These are phyloP conservation scores for Populus simonii DNA, from an alignment of 345 rosid species.

Conservation along the genomic window DNA sequence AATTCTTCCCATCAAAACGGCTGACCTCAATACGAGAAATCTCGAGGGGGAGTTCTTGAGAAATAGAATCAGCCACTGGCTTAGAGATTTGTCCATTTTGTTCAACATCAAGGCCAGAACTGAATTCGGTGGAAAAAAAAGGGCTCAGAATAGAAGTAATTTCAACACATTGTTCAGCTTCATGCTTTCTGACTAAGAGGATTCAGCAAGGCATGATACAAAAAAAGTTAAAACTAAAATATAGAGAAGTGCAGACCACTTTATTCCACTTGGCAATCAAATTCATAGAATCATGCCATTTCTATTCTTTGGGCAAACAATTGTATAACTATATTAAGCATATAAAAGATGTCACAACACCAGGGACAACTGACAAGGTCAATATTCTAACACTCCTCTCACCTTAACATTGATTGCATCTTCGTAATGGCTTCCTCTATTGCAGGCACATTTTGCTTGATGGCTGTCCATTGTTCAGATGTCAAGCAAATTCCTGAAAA, in stretches of 20 bases:
- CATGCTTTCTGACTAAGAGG: not conserved
- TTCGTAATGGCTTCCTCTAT: constrained; percentile 55
- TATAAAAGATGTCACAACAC: constrained; percentile 1
- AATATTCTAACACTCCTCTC: constrained; percentile 17
- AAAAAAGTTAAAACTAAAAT: not conserved
- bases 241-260: not conserved
- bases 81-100: constrained; percentile 17
- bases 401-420: constrained; percentile 56
- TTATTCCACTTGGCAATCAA: not conserved
- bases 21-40: constrained; percentile 36
- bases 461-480: constrained; percentile 50
- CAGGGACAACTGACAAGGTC: not conserved
- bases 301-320: not conserved
- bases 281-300: not conserved
- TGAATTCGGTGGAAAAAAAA: not conserved
- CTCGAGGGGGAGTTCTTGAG: constrained; percentile 15
- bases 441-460: constrained; percentile 49
- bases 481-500: constrained; percentile 55
- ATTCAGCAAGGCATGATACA: not conserved
- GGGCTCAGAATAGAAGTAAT: no score
- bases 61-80: constrained; percentile 25
- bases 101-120: constrained; percentile 15
- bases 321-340: not conserved
- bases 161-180: constrained; percentile 1
- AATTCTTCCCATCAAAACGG: constrained; percentile 77